Evolutionary conservation across 1,139 yeast genomes (phyloP), one percentile per base, ranked within the genome.

Genomic region (Saccharomycopsis hybrid): DNA sequence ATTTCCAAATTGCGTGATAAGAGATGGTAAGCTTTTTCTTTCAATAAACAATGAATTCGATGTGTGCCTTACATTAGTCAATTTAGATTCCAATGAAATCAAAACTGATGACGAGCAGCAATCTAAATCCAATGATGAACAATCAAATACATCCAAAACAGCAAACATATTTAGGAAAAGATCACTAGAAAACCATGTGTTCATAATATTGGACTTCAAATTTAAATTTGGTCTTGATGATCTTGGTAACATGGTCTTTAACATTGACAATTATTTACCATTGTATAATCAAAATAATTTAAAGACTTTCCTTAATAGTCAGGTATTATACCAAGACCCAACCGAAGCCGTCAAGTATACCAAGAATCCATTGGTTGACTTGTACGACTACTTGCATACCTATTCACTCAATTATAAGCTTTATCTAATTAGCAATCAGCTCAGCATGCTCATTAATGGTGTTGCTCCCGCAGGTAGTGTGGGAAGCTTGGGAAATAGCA

Each of bases 341-440:
- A 38, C 43, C 18, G 7, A 9, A 18, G 42, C 48, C 18, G 8
- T 18, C 2, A 28, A 35, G 11, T 31, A 43, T 30, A 30, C 28
- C 25, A 41, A 38, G 4, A 49, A 52, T 30, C 50, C 51, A 7
- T 18, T 52, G 2, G 50, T 47, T 28, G 42, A 47, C 3, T 31
- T 52, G 7, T 52, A 52, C 39, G 38, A 43, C 9, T 59, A 71
- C 13, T 62, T 73, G 46, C 76, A 73, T 59, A 63, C 67, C 48
- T 73, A 72, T 57, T 60, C 73, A 30, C 67, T 69, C 35, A 67
- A 72, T n/a, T 74, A 71, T 60, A 74, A 74, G 55, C 60, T 73
- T 37, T 71, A 71, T 52, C 61, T 74, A 43, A 68, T 74, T 32
- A 65, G 70, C 4, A 65, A 65, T 48, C 77, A 74, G 55, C 58